A percentile compares a stretch with the other conserved stretches of the same genome.
phyloP scores from a whole-genome alignment of 257 asterid genomes.

The Pogostemon cablin region DNA sequence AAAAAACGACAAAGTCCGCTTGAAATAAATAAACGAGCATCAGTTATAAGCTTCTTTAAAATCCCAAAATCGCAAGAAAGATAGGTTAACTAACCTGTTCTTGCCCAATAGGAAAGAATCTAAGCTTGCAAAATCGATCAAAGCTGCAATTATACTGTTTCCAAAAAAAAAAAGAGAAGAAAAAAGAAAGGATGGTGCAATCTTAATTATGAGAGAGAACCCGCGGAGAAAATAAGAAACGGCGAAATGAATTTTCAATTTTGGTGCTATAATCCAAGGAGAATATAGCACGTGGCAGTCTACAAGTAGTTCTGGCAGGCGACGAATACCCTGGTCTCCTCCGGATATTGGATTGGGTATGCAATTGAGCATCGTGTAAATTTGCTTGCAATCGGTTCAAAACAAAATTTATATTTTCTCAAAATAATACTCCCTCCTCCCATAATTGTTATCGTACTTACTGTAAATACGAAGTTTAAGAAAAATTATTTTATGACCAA shows the following conservation, averaged over 20 bases:
- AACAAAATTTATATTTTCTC: too few relatives aligned
- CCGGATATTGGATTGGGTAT: too few relatives aligned
- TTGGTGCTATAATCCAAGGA: neutral
- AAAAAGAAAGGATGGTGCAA: too few relatives aligned
- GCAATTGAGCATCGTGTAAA: too few relatives aligned
- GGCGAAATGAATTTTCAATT: neutral
- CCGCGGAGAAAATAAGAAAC: constrained; percentile 30
- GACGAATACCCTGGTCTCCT: constrained; percentile 12
- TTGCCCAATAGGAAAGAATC: neutral
- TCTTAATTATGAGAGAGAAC: neutral
- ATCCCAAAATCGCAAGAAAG: neutral
- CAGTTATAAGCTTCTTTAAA: neutral
- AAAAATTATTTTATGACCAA: too few relatives aligned
- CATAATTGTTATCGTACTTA: too few relatives aligned
- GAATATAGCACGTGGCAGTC: constrained; percentile 26
- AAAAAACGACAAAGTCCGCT: too few relatives aligned
- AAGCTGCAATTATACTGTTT: neutral
- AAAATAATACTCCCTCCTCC: too few relatives aligned
- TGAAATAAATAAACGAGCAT: neutral
- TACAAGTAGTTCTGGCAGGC: constrained; percentile 6
- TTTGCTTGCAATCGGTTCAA: too few relatives aligned
- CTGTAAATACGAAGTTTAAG: too few relatives aligned
- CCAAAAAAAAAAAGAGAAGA: neutral
- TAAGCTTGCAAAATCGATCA: constrained; percentile 6
- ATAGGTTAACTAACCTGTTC: constrained; percentile 27